Percentiles rank a stretch among this genome's conserved stretches.
Conservation (phyloP, 495 filamentous ascomycete species). For the Neohortaea acidophila region DNA sequence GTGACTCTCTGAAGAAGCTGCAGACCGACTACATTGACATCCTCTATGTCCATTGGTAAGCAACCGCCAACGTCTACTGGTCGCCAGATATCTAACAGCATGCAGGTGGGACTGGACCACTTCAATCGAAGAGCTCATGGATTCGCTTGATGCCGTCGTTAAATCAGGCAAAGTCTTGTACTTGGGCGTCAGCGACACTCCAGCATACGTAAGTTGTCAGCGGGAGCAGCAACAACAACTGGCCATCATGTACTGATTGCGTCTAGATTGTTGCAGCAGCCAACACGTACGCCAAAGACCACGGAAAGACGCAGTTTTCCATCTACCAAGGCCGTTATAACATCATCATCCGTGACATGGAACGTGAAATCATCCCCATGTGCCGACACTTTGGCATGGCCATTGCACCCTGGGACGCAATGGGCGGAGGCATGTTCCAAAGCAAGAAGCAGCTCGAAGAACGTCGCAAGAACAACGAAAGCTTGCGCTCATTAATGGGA, state of each 20-base stretch:
- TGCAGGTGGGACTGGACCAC: slow-evolving; percentile 26
- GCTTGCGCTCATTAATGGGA: slow-evolving; percentile 12
- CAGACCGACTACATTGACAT: slow-evolving; percentile 52
- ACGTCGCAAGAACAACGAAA: slow-evolving; percentile 18
- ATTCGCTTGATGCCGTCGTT: slow-evolving; percentile 25
- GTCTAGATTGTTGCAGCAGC: slow-evolving; percentile 26
- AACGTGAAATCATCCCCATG: slow-evolving; percentile 43
- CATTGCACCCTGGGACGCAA: slow-evolving; percentile 26
- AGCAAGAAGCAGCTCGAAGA: slow-evolving; percentile 18
- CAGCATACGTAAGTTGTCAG: no score
- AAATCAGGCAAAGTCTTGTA: slow-evolving; percentile 27
- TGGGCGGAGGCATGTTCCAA: slow-evolving; percentile 27
- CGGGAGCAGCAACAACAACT: no score
- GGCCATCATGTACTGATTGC: no score
- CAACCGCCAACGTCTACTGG: no score
- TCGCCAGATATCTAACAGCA: no score
- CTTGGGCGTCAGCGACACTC: slow-evolving; percentile 28
- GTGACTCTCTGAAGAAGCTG: slow-evolving; percentile 42
- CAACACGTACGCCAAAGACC: slow-evolving; percentile 20
- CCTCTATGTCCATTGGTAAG: slow-evolving; percentile 27
- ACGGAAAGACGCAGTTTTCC: slow-evolving; percentile 44
- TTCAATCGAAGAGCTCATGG: slow-evolving; percentile 28
- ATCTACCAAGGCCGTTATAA: slow-evolving; percentile 55
- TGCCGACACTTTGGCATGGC: slow-evolving; percentile 30
- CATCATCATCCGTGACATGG: slow-evolving; percentile 29